Evolutionary conservation across 176 grass and related monocot genomes (phyloP).

Genomic region (Pontederia paniculata): DNA sequence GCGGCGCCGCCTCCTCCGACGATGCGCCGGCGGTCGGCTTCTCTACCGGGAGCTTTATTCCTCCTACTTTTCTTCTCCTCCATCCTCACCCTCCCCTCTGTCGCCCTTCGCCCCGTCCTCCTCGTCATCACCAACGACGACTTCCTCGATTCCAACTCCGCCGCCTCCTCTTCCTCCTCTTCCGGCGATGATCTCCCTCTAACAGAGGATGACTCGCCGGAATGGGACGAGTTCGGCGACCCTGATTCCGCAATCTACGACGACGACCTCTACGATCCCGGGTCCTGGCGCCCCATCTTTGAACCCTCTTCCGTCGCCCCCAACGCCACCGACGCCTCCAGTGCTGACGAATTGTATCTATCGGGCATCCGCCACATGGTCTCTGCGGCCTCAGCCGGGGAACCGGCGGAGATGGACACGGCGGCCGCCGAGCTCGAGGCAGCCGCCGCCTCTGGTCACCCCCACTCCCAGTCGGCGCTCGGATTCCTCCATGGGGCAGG

Average conservation of each 20-base stretch:
- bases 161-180: constrained; percentile 35
- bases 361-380: constrained; percentile 37
- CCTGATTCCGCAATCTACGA: constrained; percentile 27
- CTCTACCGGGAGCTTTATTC: neutral
- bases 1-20: neutral
- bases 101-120: constrained; percentile 45
- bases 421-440: constrained; percentile 67
- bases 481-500: constrained; percentile 59
- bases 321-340: constrained; percentile 13
- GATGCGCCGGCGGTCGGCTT: constrained; percentile 8
- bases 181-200: constrained; percentile 29
- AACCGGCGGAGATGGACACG: constrained; percentile 46
- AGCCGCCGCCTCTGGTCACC: constrained; percentile 39
- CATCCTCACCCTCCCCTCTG: constrained; percentile 14
- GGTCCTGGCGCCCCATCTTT: constrained; percentile 59
- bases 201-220: constrained; percentile 15
- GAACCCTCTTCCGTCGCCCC: constrained; percentile 31
- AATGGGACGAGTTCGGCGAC: constrained; percentile 86
- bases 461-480: constrained; percentile 66
- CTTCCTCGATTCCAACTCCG: constrained; percentile 50
- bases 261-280: constrained; percentile 31
- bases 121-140: constrained; percentile 73
- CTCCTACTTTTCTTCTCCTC: constrained; percentile 20
- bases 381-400: constrained; percentile 47
- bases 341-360: constrained; percentile 7